A percentile compares a stretch with the other conserved stretches of the same genome.
phyloP scores from a whole-genome alignment of 169 alveolate genomes.

The Babesia gibsoni region DNA sequence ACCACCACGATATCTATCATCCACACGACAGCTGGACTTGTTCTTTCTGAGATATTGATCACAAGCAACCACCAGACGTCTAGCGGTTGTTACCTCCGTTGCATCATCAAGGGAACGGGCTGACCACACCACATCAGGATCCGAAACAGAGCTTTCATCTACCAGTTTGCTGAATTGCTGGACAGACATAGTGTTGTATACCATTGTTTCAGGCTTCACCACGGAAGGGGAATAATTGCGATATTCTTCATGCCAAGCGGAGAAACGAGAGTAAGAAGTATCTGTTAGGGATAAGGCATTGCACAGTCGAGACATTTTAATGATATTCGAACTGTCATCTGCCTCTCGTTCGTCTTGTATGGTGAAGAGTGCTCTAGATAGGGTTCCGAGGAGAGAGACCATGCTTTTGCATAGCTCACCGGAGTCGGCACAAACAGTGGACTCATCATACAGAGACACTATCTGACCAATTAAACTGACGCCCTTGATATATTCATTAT shows the following conservation, averaged over 20 bases:
- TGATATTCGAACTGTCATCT: background rate
- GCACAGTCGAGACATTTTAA: background rate
- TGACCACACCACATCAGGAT: conserved; percentile 13
- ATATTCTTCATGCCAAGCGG: conserved; percentile 1
- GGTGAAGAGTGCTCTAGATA: conserved; percentile 27
- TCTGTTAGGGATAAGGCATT: conserved; percentile 19
- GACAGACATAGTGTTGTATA: background rate
- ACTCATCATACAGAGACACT: conserved; percentile 37
- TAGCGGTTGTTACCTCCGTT: background rate
- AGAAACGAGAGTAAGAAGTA: background rate
- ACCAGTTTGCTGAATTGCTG: background rate
- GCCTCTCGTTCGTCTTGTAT: background rate
- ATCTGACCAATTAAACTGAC: conserved; percentile 32
- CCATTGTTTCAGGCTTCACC: background rate
- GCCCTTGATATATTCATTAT: conserved; percentile 41
- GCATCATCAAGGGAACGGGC: background rate
- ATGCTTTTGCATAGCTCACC: conserved; percentile 49
- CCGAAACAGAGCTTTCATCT: background rate
- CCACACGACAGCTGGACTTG: background rate
- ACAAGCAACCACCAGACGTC: conserved; percentile 4
- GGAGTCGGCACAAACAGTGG: conserved; percentile 26
- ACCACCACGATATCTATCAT: background rate
- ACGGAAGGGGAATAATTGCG: background rate
- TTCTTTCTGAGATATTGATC: too few species aligned
- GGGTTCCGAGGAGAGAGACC: conserved; percentile 38